Conservation (phyloP, 139 green algal species). For the Volvox africanus region DNA sequence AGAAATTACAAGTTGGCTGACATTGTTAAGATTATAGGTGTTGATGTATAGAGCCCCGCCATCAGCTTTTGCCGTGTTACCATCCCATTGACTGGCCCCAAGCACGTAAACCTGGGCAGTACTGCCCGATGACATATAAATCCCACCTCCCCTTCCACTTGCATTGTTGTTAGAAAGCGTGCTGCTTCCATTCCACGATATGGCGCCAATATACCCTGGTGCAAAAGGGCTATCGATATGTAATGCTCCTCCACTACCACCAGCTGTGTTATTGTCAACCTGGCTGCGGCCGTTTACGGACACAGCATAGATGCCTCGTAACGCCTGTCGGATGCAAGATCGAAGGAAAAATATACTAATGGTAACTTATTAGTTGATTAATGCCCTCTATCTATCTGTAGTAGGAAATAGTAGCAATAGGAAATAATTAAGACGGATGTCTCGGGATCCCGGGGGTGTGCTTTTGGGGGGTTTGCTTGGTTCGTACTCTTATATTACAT, state of each 20-base stretch:
- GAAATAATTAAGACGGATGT: too few relatives aligned
- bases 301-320: neutral
- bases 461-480: too few relatives aligned
- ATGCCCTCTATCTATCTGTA: too few relatives aligned
- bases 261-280: neutral
- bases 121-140: neutral
- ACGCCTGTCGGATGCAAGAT: neutral
- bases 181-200: neutral
- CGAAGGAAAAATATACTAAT: neutral
- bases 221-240: neutral
- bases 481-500: too few relatives aligned
- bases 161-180: conserved; percentile 7
- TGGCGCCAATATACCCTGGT: neutral
- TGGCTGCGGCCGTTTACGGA: neutral
- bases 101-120: neutral
- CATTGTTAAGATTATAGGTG: neutral
- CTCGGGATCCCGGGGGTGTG: too few relatives aligned
- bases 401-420: too few relatives aligned
- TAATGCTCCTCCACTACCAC: neutral
- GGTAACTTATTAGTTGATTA: neutral
- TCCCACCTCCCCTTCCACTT: neutral
- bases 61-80: neutral
- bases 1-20: neutral
- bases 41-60: neutral
- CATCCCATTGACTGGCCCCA: too few relatives aligned